Evolutionary conservation across 352 stramenopile genomes (phyloP), one percentile per base, ranked within the genome.

Genomic region (Phytophthora cryptogea): DNA sequence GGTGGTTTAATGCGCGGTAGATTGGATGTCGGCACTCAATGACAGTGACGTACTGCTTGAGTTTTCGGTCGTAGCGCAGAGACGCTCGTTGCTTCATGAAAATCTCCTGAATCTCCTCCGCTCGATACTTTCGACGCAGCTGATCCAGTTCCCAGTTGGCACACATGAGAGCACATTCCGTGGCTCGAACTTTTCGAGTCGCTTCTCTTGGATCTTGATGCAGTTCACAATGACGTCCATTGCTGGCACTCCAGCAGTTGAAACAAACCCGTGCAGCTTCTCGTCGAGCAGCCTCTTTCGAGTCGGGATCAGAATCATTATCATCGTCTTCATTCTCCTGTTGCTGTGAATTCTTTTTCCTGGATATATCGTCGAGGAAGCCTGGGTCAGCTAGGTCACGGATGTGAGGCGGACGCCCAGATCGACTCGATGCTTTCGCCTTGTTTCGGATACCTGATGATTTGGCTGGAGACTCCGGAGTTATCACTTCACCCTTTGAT

Each of bases 211-310:
- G 66, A 28, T 83, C 80, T 16, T 56, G 35, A 46, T 91, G 82
- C 5, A 76, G 47, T 9, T 90, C 95, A 61, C 71, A 98, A 56
- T 80, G 63, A 14, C 87, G 94, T 17, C 86, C 76, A 26, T 79
- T 94, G 47, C 89, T 96, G 8, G 91, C 83, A 39, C 86, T 96
- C 94, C 94, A 98, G 74, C 94, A 98, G 48, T 96, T 97, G 68
- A 98, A 98, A 65, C 92, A 98, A 5, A 90, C 64, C 6, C 30
- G 54, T 4, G 41, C 40, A 16, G 49, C 54, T 66, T 70, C 53
- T 13, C 23, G 59, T 47, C 54, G 65, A 36, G 47, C 42, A 54
- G 46, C 30, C 35, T 62, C 55, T 56, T 43, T 54, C 35, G 14
- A 52, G 33, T 58, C 66, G 3, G 32, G 48, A 20, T 65, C 53